These are phyloP conservation scores for Candida suzukii DNA, from an alignment of 805 yeast species.

Conservation along the genomic window DNA sequence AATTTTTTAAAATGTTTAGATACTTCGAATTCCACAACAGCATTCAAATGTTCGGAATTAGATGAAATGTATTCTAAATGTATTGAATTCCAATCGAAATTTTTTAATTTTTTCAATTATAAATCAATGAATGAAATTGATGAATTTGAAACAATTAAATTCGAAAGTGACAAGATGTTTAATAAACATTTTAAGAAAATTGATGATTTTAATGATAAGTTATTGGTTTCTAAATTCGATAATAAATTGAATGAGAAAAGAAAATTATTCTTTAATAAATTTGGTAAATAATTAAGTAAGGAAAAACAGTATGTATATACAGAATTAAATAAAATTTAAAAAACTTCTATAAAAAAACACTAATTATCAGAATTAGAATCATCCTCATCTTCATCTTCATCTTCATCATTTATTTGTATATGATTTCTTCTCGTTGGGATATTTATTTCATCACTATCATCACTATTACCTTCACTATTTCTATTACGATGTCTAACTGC, in stretches of 20 bases:
- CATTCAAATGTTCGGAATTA: slow-evolving; percentile 1
- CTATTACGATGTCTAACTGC: no score
- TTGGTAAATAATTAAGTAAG: slow-evolving; percentile 12
- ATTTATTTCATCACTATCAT: no score
- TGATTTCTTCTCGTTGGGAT: no score
- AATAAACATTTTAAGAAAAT: slow-evolving; percentile 16
- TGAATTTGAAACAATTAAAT: slow-evolving; percentile 21
- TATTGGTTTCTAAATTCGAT: slow-evolving; percentile 14
- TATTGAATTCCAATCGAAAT: slow-evolving; percentile 22
- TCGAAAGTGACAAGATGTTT: slow-evolving; percentile 22
- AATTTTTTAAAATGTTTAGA: slow-evolving; percentile 18
- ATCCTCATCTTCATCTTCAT: no score
- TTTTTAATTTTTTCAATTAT: slow-evolving; percentile 26
- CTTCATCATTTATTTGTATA: no score
- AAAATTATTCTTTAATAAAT: slow-evolving; percentile 21
- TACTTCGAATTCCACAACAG: slow-evolving; percentile 9
- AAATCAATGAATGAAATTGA: slow-evolving; percentile 18
- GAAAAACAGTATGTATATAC: slow-evolving; percentile 3
- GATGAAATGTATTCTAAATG: slow-evolving; percentile 10
- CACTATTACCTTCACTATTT: no score
- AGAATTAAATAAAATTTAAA: neutral
- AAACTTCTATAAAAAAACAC: no score
- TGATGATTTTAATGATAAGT: slow-evolving; percentile 21
- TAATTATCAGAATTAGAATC: no score
- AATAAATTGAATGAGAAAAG: slow-evolving; percentile 20